Conservation (phyloP, 352 stramenopile species). For the Globisporangium splendens region DNA sequence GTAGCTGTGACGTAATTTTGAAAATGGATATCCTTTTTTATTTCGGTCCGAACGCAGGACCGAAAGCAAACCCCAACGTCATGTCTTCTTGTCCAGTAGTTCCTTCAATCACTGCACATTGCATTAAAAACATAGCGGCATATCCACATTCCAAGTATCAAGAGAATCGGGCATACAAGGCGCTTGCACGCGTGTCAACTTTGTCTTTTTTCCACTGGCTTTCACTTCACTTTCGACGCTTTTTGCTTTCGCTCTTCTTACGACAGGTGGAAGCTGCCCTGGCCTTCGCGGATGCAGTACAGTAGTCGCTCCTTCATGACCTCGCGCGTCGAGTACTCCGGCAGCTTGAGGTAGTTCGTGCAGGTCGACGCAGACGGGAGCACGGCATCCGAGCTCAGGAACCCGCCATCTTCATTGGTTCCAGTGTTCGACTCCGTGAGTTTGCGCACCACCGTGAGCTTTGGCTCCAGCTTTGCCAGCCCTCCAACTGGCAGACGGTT, state of each 20-base stretch:
- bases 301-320: constrained; percentile 66
- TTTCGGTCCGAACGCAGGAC: constrained; percentile 14
- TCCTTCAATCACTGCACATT: too few relatives aligned
- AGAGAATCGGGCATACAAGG: too few relatives aligned
- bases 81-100: neutral
- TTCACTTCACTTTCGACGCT: neutral
- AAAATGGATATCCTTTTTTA: constrained; percentile 6
- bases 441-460: constrained; percentile 89
- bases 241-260: constrained; percentile 17
- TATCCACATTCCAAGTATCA: too few relatives aligned
- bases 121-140: too few relatives aligned
- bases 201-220: neutral
- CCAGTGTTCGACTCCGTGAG: constrained; percentile 23
- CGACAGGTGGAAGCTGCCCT: constrained; percentile 83
- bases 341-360: constrained; percentile 90
- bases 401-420: constrained; percentile 9
- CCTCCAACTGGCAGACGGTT: constrained; percentile 84
- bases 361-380: constrained; percentile 87
- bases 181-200: too few relatives aligned
- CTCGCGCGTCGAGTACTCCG: constrained; percentile 83
- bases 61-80: neutral
- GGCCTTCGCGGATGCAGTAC: constrained; percentile 85
- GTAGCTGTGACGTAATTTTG: neutral
- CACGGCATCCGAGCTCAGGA: constrained; percentile 35
- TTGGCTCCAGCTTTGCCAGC: constrained; percentile 71